These are phyloP conservation scores for Syzygium oleosum DNA, from an alignment of 345 rosid species.

Conservation along the genomic window DNA sequence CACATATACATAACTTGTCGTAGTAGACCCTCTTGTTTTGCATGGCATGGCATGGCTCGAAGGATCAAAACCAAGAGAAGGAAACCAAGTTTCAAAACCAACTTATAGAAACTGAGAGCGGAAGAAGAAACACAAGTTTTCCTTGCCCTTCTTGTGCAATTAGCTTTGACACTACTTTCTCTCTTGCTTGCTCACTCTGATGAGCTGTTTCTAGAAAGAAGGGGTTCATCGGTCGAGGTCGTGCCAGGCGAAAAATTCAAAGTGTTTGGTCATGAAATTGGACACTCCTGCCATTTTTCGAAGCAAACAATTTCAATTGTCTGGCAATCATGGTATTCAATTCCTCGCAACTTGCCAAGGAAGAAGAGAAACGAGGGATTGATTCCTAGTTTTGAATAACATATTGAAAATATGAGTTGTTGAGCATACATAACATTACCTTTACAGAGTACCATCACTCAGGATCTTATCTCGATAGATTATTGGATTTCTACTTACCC, in stretches of 20 bases:
- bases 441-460: background rate
- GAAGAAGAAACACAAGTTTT: background rate
- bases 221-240: background rate
- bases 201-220: background rate
- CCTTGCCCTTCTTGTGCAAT: background rate
- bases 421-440: background rate
- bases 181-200: background rate
- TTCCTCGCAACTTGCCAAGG: background rate
- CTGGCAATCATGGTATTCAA: background rate
- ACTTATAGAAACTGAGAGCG: background rate
- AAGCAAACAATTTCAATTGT: background rate
- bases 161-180: no score
- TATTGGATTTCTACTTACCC: background rate
- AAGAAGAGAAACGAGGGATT: no score
- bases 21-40: background rate
- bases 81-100: background rate
- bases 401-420: background rate
- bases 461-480: background rate
- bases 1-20: background rate
- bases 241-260: background rate
- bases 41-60: background rate
- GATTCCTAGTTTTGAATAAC: no score
- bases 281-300: no score
- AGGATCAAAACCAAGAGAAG: background rate
- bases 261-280: no score